A percentile compares a stretch with the other conserved stretches of the same genome.
Evolutionary conservation across 2,329 filamentous ascomycete genomes (phyloP).

Genomic region (Colletotrichum sp.): DNA sequence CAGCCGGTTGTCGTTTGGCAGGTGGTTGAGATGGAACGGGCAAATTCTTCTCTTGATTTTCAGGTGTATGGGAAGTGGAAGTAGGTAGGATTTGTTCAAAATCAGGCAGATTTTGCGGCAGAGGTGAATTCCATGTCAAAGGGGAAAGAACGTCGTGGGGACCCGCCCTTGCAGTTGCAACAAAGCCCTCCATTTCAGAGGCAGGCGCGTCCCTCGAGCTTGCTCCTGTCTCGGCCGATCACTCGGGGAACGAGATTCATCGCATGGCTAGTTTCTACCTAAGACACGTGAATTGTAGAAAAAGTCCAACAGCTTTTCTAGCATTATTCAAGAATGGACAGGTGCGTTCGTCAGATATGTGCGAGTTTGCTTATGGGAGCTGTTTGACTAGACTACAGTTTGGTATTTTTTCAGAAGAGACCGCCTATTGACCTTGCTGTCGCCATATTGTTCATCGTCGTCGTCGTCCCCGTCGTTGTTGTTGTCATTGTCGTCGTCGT

Average conservation of each 20-base stretch:
- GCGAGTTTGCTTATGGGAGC: neutral
- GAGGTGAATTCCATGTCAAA: neutral
- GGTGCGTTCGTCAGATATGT: neutral
- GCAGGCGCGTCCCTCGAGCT: neutral
- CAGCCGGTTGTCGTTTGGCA: neutral
- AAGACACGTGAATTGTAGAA: neutral
- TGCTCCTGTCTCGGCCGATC: neutral
- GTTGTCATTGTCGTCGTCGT: no score
- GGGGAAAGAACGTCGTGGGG: neutral
- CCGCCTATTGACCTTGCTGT: neutral
- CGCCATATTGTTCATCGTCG: neutral
- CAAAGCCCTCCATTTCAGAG: neutral
- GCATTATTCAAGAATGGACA: neutral
- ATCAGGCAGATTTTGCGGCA: neutral
- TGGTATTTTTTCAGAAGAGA: neutral
- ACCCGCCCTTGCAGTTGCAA: neutral
- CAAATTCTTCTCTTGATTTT: neutral
- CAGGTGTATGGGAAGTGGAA: neutral
- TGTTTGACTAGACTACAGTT: neutral
- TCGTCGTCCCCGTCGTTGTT: no score
- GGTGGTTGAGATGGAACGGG: neutral
- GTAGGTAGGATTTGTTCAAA: neutral
- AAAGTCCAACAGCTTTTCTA: neutral
- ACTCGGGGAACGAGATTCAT: neutral
- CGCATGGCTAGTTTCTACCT: neutral